Conservation (phyloP, 1,284 basidiomycete genomes). For the Quambalaria eucalypti region DNA sequence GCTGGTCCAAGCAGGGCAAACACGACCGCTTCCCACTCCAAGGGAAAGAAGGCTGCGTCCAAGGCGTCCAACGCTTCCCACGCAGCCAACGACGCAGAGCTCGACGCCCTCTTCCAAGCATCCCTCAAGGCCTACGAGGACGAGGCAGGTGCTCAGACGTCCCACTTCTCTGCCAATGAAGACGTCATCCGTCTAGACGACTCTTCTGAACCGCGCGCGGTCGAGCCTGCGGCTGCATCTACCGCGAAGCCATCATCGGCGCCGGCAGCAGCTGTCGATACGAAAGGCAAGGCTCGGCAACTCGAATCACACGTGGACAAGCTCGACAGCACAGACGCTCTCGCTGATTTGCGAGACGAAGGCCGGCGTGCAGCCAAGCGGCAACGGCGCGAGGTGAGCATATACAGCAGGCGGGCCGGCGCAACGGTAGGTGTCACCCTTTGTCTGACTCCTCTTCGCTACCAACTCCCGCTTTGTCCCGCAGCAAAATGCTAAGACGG, state of each 20-base stretch:
- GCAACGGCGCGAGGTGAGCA: neutral
- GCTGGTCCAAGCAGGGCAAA: no score
- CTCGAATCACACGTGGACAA: neutral
- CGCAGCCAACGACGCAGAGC: neutral
- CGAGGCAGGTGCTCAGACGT: neutral
- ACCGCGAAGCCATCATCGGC: neutral
- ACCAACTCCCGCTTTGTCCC: neutral
- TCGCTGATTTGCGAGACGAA: neutral
- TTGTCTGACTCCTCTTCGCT: neutral
- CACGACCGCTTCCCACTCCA: no score
- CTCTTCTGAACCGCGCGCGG: neutral
- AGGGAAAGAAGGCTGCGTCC: no score
- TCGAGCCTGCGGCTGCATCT: neutral
- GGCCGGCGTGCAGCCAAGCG: neutral
- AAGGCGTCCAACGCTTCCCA: no score
- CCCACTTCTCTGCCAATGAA: neutral
- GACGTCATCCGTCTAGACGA: neutral
- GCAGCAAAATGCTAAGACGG: conserved; percentile 44
- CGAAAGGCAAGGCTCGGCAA: neutral
- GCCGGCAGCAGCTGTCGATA: neutral
- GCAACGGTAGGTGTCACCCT: neutral
- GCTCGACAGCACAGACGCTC: neutral
- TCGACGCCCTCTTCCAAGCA: neutral
- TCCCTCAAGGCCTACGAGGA: neutral
- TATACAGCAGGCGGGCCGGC: neutral